Evolutionary conservation across 2,329 filamentous ascomycete genomes (phyloP), one percentile per base, ranked within the genome.

Genomic region (Amauroascus verrucosus): DNA sequence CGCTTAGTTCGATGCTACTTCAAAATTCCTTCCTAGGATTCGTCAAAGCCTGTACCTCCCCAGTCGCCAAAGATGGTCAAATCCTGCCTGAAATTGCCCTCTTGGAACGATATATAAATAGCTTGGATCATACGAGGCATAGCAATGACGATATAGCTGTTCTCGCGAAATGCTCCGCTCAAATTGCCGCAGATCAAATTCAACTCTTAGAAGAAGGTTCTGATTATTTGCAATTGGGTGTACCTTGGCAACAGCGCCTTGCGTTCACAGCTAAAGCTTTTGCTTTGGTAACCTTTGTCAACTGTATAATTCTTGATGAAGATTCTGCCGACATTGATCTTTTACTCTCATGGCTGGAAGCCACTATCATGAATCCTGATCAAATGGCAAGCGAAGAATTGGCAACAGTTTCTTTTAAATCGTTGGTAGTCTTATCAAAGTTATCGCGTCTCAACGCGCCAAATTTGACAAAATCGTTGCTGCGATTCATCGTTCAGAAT

Each of bases 11-110:
- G 11, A 93, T 96, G 84, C 77, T 97, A 5, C 71, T 98, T 20
- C 89, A 95, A 66, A 82, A 88, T 63, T 89, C 85, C 58, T 94
- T 95, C 65, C 88, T 94, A 77, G 84, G 82, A 68, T 79, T 97
- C 30, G 76, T 96, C 11, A 84, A 89, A 32, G 82, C 88, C 1
- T 84, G 81, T 51, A 88, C 87, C 1, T 86, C 87, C 13, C 77
- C 91, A 26, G 74, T 91, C 56, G 76, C 88, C 16, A 77, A 80
- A 30, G 81, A 84, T 38, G 76, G 78, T 5, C 72, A 78, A n/a
- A 70, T 74, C 14, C 72, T 86, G 35, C 76, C 77, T 50, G 75
- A 79, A 38, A 75, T 76, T 13, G 81, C 88, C 57, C 76, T 94
- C 48, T 74, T 95, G 43, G 86, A 93, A 61, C 74, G 86, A 32